Percentiles rank a stretch among this genome's conserved stretches.
Evolutionary conservation across 2,329 filamentous ascomycete species (phyloP).

Genomic region (Xylaria sp.): DNA sequence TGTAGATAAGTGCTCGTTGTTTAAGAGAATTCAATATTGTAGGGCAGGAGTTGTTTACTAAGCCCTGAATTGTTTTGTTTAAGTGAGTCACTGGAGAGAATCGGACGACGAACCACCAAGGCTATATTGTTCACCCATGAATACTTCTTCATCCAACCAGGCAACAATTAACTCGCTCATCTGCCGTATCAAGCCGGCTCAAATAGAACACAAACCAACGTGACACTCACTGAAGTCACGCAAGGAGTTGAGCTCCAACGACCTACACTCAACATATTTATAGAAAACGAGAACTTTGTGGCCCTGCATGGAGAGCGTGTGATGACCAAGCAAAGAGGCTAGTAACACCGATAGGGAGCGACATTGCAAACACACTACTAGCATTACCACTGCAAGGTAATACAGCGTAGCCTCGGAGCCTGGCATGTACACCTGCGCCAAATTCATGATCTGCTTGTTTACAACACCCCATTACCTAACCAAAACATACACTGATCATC

Average conservation of each 20-base stretch:
- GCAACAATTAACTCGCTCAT: not conserved
- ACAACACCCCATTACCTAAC: not conserved
- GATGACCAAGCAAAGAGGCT: no score
- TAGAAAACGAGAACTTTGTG: no score
- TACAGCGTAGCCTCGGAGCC: not conserved
- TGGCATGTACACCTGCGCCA: not conserved
- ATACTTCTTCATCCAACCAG: not conserved
- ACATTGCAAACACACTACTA: not conserved
- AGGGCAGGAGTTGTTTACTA: no score
- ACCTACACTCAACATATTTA: no score
- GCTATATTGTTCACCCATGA: not conserved
- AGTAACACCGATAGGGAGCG: not conserved
- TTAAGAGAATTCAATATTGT: no score
- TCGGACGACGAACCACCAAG: not conserved
- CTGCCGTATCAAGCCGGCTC: not conserved
- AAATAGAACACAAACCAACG: not conserved
- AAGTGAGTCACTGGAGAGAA: not conserved
- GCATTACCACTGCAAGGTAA: not conserved
- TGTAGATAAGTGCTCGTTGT: no score
- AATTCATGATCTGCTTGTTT: not conserved
- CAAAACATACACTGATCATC: not conserved
- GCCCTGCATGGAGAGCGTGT: no score
- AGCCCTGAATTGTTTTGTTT: no score
- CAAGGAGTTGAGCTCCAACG: not conserved
- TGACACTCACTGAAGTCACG: not conserved